A percentile compares a stretch with the other conserved stretches of the same genome.
phyloP scores from a whole-genome alignment of 2,329 filamentous ascomycete species.

The Sclerotiophoma versabilis region DNA sequence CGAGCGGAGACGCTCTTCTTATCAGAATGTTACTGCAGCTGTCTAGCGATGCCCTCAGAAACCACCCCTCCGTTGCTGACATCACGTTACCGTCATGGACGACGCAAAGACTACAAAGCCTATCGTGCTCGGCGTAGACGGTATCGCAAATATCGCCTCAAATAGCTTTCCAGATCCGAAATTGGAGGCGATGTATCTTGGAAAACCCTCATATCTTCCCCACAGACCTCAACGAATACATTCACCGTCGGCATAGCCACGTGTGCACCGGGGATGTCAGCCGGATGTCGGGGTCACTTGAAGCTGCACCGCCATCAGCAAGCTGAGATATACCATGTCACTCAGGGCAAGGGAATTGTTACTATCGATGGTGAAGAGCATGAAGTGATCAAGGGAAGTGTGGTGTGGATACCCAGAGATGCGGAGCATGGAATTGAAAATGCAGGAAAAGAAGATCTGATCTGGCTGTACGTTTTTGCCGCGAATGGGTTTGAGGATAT shows the following conservation, averaged over 20 bases:
- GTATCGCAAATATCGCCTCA: neutral
- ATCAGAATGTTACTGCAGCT: neutral
- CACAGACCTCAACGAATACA: conserved; percentile 44
- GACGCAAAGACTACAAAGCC: neutral
- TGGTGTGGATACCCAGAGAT: conserved; percentile 54
- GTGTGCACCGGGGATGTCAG: conserved; percentile 31
- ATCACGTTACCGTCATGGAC: neutral
- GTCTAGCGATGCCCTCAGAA: neutral
- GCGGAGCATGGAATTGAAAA: conserved; percentile 52
- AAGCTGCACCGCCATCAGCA: conserved; percentile 52
- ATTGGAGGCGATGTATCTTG: conserved; percentile 43
- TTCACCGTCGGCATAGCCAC: conserved; percentile 51
- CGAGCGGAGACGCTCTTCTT: neutral
- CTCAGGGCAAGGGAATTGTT: conserved; percentile 48
- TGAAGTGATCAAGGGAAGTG: conserved; percentile 43
- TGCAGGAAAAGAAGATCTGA: conserved; percentile 34
- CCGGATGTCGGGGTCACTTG: conserved; percentile 39
- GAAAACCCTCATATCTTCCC: conserved; percentile 51
- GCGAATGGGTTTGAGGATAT: conserved; percentile 49
- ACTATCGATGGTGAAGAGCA: conserved; percentile 48
- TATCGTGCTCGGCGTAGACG: neutral
- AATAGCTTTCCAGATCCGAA: conserved; percentile 20
- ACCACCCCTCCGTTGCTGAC: neutral
- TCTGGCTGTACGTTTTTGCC: conserved; percentile 54
- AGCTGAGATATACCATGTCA: conserved; percentile 55